Conservation (phyloP, 164 flowering plant species). For the Buxus sempervirens region DNA sequence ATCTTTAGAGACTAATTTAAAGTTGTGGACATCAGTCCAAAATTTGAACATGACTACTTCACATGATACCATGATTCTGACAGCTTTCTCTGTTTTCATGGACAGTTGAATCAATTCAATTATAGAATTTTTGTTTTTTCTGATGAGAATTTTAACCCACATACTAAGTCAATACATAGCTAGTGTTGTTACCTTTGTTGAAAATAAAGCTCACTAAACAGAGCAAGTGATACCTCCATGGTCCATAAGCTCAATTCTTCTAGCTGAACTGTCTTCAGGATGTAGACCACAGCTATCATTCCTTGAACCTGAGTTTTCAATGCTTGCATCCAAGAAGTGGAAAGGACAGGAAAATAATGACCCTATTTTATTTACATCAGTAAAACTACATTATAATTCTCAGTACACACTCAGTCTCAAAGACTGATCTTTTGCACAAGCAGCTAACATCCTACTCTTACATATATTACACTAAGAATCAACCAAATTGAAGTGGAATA, state of each 20-base stretch:
- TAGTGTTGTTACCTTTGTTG: no score
- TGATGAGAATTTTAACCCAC: not conserved
- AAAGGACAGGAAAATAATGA: not conserved
- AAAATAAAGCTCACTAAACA: no score
- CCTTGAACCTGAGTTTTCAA: not conserved
- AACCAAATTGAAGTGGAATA: not conserved
- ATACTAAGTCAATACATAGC: no score
- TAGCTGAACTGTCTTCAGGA: not conserved
- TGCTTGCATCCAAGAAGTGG: not conserved
- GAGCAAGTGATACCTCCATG: no score
- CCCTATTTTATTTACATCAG: slow-evolving; percentile 1
- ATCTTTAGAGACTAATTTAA: no score
- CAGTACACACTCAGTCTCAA: not conserved
- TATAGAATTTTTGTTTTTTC: not conserved
- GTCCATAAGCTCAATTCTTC: slow-evolving; percentile 5
- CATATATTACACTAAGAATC: not conserved
- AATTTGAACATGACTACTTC: no score
- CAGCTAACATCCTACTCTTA: not conserved
- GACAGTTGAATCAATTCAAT: not conserved
- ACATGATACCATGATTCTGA: not conserved
- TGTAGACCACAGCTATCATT: no score
- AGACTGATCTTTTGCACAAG: not conserved
- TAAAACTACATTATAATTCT: not conserved
- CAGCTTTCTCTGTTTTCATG: not conserved
- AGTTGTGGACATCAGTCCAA: no score